Evolutionary conservation across 2,329 filamentous ascomycete genomes (phyloP), one percentile per base, ranked within the genome.

Genomic region (Cladosporium sp.): DNA sequence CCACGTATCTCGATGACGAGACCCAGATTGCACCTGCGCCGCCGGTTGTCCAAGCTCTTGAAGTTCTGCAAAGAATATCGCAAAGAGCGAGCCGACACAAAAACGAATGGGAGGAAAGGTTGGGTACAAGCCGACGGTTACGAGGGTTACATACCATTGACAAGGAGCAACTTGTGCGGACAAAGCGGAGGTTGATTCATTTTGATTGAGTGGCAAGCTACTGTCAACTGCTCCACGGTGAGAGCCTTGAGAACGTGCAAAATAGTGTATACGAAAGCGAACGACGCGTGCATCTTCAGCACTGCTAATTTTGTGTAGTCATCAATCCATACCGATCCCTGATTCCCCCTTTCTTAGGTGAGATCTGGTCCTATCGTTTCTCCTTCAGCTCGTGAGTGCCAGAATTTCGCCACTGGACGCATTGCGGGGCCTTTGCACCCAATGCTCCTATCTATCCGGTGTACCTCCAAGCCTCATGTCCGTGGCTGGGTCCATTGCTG

Each of bases 401-500:
- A 14, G 49, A 6, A 18, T 23, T 7, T 14, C 23, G 33, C 21
- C 55, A 8, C 16, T 23, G 37, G 18, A 14, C 29, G 23, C 23
- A 59, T 28, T 37, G 1, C 18, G 5, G 29, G 37, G 56, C 35
- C 56, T 29, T 46, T 59, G 35, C 33, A 21, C 14, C 37, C 8
- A 2, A 16, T 55, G 50, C 50, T 58, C 35, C 56, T 16, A 16
- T 46, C 37, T 63, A 63, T 14, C 50, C 21, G 11, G 61, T 31
- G 35, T 63, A 55, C 26, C 61, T 37, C 61, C 61, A 63, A 3
- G 61, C 16, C 26, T 63, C 61, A 12, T 33, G 50, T 18, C 50
- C 61, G 23, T 52, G 21, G 37, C 50, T 56, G 26, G 56, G 56
- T 16, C 21, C 56, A 21, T 3, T 46, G n/a, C 7, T 21, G 26